Evolutionary conservation across 768 basidiomycete genomes (phyloP).

Genomic region (Crucibulum laeve): DNA sequence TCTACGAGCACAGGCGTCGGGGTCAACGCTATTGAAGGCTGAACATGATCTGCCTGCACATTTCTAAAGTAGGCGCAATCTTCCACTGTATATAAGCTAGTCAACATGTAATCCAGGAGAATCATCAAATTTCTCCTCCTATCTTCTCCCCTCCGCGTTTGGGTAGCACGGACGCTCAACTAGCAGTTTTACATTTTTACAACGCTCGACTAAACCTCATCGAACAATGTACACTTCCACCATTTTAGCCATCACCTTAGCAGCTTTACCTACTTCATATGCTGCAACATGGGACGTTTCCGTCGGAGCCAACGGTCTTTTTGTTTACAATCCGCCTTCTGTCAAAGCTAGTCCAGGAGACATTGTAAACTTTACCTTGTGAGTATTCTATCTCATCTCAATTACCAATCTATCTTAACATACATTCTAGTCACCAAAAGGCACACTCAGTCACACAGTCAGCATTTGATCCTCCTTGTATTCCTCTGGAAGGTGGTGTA

Average conservation of each 20-base stretch:
- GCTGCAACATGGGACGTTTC: constrained; percentile 24
- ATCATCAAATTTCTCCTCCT: too few relatives aligned
- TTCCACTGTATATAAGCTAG: too few relatives aligned
- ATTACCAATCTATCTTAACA: background rate
- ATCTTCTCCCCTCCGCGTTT: too few relatives aligned
- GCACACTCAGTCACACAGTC: constrained; percentile 47
- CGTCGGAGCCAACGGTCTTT: constrained; percentile 28
- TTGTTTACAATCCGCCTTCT: constrained; percentile 27
- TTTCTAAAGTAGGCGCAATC: too few relatives aligned
- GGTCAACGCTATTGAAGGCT: too few relatives aligned
- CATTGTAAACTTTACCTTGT: constrained; percentile 44
- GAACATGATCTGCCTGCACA: too few relatives aligned
- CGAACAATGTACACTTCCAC: background rate
- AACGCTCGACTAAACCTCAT: too few relatives aligned
- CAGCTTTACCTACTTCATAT: constrained; percentile 21
- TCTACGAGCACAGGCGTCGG: too few relatives aligned
- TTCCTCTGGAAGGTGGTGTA: constrained; percentile 21
- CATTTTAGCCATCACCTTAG: constrained; percentile 13
- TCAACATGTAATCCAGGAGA: too few relatives aligned
- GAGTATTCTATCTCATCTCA: constrained; percentile 21
- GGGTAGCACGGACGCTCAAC: too few relatives aligned
- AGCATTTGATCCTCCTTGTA: constrained; percentile 35
- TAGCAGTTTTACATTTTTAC: too few relatives aligned
- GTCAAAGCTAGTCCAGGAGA: constrained; percentile 41
- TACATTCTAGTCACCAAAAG: constrained; percentile 33